phyloP scores from a whole-genome alignment of 305 asterid genomes.

The Lippia alba region DNA sequence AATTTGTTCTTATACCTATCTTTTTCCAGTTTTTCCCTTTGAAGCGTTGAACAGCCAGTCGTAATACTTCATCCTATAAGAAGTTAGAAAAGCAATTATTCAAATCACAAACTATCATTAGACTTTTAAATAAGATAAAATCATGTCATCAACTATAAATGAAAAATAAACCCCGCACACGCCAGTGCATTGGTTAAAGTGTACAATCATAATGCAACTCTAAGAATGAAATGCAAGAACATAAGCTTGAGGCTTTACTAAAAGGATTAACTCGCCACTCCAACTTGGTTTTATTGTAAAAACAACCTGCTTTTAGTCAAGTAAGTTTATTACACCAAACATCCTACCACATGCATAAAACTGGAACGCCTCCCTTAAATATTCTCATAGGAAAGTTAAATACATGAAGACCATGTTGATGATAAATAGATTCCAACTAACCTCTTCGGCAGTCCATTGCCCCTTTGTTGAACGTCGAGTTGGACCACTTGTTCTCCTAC shows the following conservation, averaged over 20 bases:
- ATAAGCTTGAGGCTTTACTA: constrained; percentile 19
- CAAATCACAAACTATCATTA: constrained; percentile 23
- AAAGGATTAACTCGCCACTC: background rate
- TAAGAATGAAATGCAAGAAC: constrained; percentile 13
- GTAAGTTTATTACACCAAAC: background rate
- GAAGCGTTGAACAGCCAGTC: constrained; percentile 90
- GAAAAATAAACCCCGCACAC: constrained; percentile 15
- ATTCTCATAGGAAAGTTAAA: background rate
- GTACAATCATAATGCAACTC: constrained; percentile 13
- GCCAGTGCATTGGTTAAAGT: constrained; percentile 4
- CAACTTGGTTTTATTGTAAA: background rate
- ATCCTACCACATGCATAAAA: background rate
- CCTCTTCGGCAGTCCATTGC: constrained; percentile 99
- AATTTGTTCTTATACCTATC: constrained; percentile 64
- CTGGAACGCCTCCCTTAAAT: background rate
- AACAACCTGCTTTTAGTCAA: background rate
- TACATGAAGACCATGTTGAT: constrained; percentile 8
- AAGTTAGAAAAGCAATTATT: constrained; percentile 27
- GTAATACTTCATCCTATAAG: constrained; percentile 84
- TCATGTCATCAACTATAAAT: constrained; percentile 16
- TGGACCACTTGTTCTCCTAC: constrained; percentile 95
- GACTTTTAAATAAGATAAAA: constrained; percentile 7
- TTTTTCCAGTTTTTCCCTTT: constrained; percentile 99
- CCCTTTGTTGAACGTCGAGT: constrained; percentile 99
- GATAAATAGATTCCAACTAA: constrained; percentile 32